These are phyloP conservation scores for Pythium brachiatum DNA, from an alignment of 352 stramenopile species.

Conservation along the genomic window DNA sequence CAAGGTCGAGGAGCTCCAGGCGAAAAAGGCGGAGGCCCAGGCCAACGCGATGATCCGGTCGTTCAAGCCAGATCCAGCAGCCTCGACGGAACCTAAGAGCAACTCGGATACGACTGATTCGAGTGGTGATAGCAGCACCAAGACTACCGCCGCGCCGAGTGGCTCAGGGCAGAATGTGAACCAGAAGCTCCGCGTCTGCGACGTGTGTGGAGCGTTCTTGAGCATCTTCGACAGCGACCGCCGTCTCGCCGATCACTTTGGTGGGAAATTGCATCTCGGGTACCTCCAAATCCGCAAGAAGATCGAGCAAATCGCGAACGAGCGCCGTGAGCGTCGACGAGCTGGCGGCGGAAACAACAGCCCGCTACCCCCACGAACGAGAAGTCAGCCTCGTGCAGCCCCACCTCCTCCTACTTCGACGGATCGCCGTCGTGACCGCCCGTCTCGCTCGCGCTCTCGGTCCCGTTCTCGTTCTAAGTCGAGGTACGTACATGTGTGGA, in stretches of 20 bases:
- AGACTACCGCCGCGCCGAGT: neutral
- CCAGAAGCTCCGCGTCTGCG: slow-evolving; percentile 87
- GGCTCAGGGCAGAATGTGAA: slow-evolving; percentile 49
- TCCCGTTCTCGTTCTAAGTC: slow-evolving; percentile 30
- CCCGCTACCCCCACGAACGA: neutral
- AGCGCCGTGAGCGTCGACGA: slow-evolving; percentile 29
- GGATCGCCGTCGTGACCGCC: slow-evolving; percentile 20
- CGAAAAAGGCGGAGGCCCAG: slow-evolving; percentile 45
- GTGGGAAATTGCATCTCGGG: slow-evolving; percentile 88
- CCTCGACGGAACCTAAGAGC: neutral
- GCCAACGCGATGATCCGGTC: slow-evolving; percentile 42
- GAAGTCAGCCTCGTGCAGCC: slow-evolving; percentile 7
- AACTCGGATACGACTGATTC: neutral
- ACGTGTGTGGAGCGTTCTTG: slow-evolving; percentile 90
- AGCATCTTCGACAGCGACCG: slow-evolving; percentile 92
- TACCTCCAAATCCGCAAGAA: slow-evolving; percentile 89
- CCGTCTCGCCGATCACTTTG: slow-evolving; percentile 88
- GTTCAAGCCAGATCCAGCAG: slow-evolving; percentile 26
- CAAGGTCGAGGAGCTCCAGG: slow-evolving; percentile 61
- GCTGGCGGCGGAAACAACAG: slow-evolving; percentile 7
- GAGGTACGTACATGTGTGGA: neutral
- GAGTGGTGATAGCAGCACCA: slow-evolving; percentile 2
- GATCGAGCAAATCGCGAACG: slow-evolving; percentile 63
- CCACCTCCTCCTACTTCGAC: neutral
- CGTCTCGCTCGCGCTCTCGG: slow-evolving; percentile 28